Percentiles rank a stretch among this genome's conserved stretches.
Evolutionary conservation across 306 rosid genomes (phyloP).

Genomic region (Castanea sativa): DNA sequence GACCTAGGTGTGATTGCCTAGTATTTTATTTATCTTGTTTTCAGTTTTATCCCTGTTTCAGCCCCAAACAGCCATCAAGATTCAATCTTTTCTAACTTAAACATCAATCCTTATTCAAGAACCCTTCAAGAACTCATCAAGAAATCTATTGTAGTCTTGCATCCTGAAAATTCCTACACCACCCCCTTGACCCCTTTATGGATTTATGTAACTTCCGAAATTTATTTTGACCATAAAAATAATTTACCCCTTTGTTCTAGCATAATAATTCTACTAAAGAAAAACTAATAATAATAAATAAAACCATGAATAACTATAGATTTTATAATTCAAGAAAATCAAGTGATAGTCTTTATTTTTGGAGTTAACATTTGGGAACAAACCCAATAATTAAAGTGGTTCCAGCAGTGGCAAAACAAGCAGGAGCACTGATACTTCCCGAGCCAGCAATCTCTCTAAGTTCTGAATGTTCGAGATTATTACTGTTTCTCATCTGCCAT

Average conservation of each 20-base stretch:
- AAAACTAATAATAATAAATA: neutral
- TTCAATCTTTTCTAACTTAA: too few relatives aligned
- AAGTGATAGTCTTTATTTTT: neutral
- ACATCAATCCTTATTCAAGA: too few relatives aligned
- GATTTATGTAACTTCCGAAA: neutral
- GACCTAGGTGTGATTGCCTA: too few relatives aligned
- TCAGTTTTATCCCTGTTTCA: too few relatives aligned
- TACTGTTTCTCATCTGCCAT: constrained; percentile 55
- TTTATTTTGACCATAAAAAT: neutral
- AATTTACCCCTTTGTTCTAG: neutral
- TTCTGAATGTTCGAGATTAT: constrained; percentile 54
- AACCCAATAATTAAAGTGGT: constrained; percentile 84
- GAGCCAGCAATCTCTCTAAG: constrained; percentile 54
- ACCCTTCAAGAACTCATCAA: too few relatives aligned
- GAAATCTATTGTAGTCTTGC: too few relatives aligned
- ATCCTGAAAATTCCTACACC: too few relatives aligned
- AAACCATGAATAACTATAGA: neutral
- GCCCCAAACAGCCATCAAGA: too few relatives aligned
- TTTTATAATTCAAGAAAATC: neutral
- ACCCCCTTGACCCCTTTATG: neutral
- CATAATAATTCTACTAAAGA: neutral
- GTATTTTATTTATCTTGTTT: too few relatives aligned
- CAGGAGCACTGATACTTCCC: constrained; percentile 49
- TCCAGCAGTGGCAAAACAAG: constrained; percentile 89
- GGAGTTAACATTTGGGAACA: constrained; percentile 25